These are phyloP conservation scores for Uronychia binucleata DNA, from an alignment of 73 alveolate species.

Conservation along the genomic window DNA sequence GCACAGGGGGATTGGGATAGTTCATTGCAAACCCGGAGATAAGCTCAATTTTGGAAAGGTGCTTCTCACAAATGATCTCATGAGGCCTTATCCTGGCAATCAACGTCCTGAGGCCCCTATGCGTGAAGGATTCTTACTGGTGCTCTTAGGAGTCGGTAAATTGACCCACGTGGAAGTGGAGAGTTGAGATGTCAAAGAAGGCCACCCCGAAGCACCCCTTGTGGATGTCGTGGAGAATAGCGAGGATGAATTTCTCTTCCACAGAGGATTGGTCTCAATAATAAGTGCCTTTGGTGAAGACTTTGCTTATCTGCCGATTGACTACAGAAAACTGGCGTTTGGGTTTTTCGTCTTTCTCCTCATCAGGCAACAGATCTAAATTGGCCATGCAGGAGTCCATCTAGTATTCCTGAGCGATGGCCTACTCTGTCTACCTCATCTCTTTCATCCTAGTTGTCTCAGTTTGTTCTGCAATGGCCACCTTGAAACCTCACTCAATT, in stretches of 20 bases:
- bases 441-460: slow-evolving; percentile 63
- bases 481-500: slow-evolving; percentile 68
- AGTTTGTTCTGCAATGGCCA: slow-evolving; percentile 76
- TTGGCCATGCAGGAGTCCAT: no score
- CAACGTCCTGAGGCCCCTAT: slow-evolving; percentile 45
- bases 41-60: slow-evolving; percentile 1
- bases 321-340: not conserved
- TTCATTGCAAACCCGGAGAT: no score
- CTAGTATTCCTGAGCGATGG: no score
- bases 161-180: slow-evolving; percentile 61
- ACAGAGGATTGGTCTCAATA: not conserved
- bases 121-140: slow-evolving; percentile 41
- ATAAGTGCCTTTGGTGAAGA: slow-evolving; percentile 14
- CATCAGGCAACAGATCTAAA: no score
- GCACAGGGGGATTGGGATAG: slow-evolving; percentile 34
- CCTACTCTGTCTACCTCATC: slow-evolving; percentile 38
- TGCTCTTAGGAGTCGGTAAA: slow-evolving; percentile 61
- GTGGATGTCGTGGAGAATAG: slow-evolving; percentile 8
- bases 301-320: not conserved
- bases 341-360: slow-evolving; percentile 8
- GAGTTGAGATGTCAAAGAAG: slow-evolving; percentile 73
- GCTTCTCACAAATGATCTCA: not conserved
- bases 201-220: slow-evolving; percentile 69
- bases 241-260: slow-evolving; percentile 41
- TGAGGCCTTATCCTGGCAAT: not conserved